Conservation (phyloP, 2,329 filamentous ascomycete species). For the Cephalotrichum gorgonifer region DNA sequence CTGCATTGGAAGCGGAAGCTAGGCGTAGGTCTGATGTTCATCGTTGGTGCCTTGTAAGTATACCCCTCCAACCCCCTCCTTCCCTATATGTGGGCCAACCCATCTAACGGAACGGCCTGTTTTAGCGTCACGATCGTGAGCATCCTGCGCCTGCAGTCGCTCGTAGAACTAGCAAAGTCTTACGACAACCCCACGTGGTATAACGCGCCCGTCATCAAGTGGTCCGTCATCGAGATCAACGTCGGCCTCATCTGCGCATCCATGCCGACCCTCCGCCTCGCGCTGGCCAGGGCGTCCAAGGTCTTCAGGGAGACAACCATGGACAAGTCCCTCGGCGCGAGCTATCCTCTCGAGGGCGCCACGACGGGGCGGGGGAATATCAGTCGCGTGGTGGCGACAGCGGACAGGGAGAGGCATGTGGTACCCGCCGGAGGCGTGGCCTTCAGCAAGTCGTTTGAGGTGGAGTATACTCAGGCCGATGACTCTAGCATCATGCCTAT, state of each 20-base stretch:
- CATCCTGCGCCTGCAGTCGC: slow-evolving; percentile 17
- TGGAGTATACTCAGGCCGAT: slow-evolving; percentile 22
- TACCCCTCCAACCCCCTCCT: not conserved
- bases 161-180: slow-evolving; percentile 16
- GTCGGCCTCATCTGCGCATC: slow-evolving; percentile 22
- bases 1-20: slow-evolving; percentile 33
- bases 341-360: slow-evolving; percentile 15
- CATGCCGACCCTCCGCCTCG: slow-evolving; percentile 18
- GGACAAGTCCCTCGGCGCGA: slow-evolving; percentile 3
- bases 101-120: not conserved
- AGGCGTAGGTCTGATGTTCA: slow-evolving; percentile 33
- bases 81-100: not conserved
- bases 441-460: slow-evolving; percentile 22
- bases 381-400: slow-evolving; percentile 8
- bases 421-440: slow-evolving; percentile 15
- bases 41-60: slow-evolving; percentile 27
- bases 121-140: slow-evolving; percentile 19
- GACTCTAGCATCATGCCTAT: slow-evolving; percentile 21
- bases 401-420: not conserved
- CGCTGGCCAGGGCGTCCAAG: slow-evolving; percentile 21
- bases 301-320: slow-evolving; percentile 16
- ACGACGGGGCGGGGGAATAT: not conserved
- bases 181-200: slow-evolving; percentile 18
- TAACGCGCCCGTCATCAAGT: slow-evolving; percentile 15
- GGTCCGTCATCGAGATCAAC: slow-evolving; percentile 21